Evolutionary conservation across 2,329 filamentous ascomycete species (phyloP).

Genomic region (Xylariomycetidae sp.): DNA sequence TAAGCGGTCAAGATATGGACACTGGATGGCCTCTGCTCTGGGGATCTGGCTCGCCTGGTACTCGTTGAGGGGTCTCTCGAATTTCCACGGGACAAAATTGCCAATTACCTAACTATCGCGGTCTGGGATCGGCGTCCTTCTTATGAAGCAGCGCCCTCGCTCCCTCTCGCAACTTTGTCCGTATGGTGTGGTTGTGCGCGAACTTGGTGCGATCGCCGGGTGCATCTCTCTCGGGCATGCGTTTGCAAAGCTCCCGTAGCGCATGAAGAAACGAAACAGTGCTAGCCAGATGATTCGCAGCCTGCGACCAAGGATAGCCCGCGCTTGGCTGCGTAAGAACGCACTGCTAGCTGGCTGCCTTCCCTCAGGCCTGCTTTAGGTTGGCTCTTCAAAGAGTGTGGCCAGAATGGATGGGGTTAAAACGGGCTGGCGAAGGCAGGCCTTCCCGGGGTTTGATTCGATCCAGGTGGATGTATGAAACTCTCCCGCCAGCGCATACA

Average conservation of each 20-base stretch:
- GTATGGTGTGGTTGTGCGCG: no score
- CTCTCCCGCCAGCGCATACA: slow-evolving; percentile 27
- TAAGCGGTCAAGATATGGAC: slow-evolving; percentile 26
- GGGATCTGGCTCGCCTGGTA: not conserved
- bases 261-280: slow-evolving; percentile 15
- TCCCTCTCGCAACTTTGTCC: no score
- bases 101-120: no score
- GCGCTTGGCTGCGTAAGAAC: slow-evolving; percentile 22
- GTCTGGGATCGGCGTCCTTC: no score
- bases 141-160: no score
- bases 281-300: slow-evolving; percentile 23
- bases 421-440: slow-evolving; percentile 20
- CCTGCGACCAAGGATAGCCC: slow-evolving; percentile 19
- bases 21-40: no score
- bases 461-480: slow-evolving; percentile 23
- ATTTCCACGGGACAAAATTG: no score
- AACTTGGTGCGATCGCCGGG: no score
- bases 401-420: slow-evolving; percentile 21
- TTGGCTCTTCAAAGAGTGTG: slow-evolving; percentile 15
- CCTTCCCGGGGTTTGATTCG: slow-evolving; percentile 24
- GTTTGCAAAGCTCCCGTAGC: slow-evolving; percentile 12
- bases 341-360: slow-evolving; percentile 8
- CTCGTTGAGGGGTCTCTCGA: no score
- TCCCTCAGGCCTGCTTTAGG: slow-evolving; percentile 13
- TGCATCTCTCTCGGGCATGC: no score